phyloP scores from a whole-genome alignment of 192 early-diverging fungal genomes.

The Coemansia sp. region DNA sequence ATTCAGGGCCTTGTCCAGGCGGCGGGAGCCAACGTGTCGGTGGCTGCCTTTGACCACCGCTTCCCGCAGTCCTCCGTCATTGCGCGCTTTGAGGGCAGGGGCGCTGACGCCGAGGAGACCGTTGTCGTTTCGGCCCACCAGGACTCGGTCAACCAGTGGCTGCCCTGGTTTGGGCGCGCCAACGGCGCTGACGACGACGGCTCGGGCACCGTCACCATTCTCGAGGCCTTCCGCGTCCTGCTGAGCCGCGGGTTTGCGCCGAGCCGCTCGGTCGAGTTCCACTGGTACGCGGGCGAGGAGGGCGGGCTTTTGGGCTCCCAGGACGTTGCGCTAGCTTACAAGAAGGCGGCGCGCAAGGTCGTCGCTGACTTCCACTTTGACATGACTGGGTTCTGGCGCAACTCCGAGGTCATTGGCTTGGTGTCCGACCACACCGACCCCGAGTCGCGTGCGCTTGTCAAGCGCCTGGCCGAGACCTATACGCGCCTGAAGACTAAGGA shows the following conservation, averaged over 20 bases:
- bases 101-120: constrained; percentile 52
- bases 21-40: constrained; percentile 58
- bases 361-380: constrained; percentile 86
- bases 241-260: constrained; percentile 69
- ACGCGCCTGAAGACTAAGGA: constrained; percentile 63
- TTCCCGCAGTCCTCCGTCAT: constrained; percentile 87
- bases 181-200: constrained; percentile 91
- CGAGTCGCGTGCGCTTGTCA: constrained; percentile 57
- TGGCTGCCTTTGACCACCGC: constrained; percentile 73
- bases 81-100: constrained; percentile 72
- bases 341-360: constrained; percentile 58
- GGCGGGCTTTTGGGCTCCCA: constrained; percentile 88
- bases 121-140: constrained; percentile 91
- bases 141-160: constrained; percentile 85
- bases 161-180: constrained; percentile 72
- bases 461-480: constrained; percentile 63
- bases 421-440: constrained; percentile 80
- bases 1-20: constrained; percentile 51
- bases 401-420: constrained; percentile 72
- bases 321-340: constrained; percentile 74
- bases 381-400: constrained; percentile 89
- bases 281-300: constrained; percentile 94
- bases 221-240: constrained; percentile 82
- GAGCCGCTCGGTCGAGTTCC: constrained; percentile 86
- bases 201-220: constrained; percentile 85